Base-by-base conservation (phyloP, 306 rosid genomes). In the Cicer judaicum region DNA sequence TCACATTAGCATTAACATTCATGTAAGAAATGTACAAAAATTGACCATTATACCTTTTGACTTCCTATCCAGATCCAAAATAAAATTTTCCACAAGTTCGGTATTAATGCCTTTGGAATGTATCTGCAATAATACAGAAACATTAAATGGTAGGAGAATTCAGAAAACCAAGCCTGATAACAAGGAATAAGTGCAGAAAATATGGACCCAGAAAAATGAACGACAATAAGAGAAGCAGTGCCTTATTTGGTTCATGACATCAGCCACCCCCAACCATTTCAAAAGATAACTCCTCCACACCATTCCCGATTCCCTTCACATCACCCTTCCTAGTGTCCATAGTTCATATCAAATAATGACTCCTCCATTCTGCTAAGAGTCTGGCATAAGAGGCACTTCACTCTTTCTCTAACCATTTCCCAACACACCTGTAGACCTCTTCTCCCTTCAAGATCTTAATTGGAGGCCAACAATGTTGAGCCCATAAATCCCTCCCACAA, bases 51-150 rank as follows among this genome's bases (percentile, higher is more conserved):
- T 85, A 91, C 97, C 96, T 77, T 83, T 83, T 36, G 88, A 88
- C 81, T 87, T 93, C 78, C 72, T 88, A 71, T 88, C 91, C 68
- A 89, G 73, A 81, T 88, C 91, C 76, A 74, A 64, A 73, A 91
- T 85, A 63, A 81, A 83, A 77, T 84, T 86, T 62, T 89, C 92
- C 77, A 93, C 97, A 44, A 91, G 81, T 79, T 84, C 85, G 38
- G 70, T 54, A 76, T 91, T 86, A 38, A 82, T 77, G 73, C 98
- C 98, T 74, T 86, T 93, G 60, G 98, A 91, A 69, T 93, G 98
- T 64, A 93, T 95, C 97, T 93, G 79, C 76, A 80, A 61, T 66
- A 79, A 54, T 54, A 64, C 15, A 69, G 64, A 42, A 65, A 10
- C 21, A 65, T 47, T 21, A 61, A 61, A 73, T 47, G 36, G 36